phyloP scores from a whole-genome alignment of 306 rosid species.

The Neltuma alba region DNA sequence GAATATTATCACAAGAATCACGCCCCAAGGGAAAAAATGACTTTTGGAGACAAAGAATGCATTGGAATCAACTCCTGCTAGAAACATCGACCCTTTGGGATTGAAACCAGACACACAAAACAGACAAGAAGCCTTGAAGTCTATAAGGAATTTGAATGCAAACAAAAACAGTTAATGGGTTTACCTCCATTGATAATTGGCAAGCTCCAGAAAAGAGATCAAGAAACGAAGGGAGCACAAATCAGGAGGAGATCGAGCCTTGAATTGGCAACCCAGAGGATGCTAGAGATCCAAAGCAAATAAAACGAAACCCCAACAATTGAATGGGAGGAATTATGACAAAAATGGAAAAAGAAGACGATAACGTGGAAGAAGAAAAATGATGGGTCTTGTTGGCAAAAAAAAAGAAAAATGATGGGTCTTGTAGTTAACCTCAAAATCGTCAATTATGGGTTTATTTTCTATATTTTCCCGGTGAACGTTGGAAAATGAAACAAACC shows the following conservation, averaged over 20 bases:
- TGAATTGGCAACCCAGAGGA: constrained; percentile 12
- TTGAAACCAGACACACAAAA: constrained; percentile 4
- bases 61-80: constrained; percentile 15
- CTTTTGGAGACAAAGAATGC: neutral
- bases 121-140: neutral
- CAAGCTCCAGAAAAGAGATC: constrained; percentile 39
- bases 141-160: neutral
- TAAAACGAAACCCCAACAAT: constrained; percentile 35
- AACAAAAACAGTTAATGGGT: constrained; percentile 13
- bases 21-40: neutral
- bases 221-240: constrained; percentile 44
- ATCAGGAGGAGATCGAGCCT: constrained; percentile 48
- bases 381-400: too few relatives aligned
- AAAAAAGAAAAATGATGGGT: too few relatives aligned
- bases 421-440: constrained; percentile 49
- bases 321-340: constrained; percentile 20
- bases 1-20: neutral
- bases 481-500: constrained; percentile 30
- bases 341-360: neutral
- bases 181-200: constrained; percentile 63
- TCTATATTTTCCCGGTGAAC: constrained; percentile 3
- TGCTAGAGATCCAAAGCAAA: constrained; percentile 50
- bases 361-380: neutral
- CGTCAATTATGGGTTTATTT: constrained; percentile 48
- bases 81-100: constrained; percentile 4